Evolutionary conservation across 345 rosid genomes (phyloP), one percentile per base, ranked within the genome.

Genomic region (Crucihimalaya himalaica): DNA sequence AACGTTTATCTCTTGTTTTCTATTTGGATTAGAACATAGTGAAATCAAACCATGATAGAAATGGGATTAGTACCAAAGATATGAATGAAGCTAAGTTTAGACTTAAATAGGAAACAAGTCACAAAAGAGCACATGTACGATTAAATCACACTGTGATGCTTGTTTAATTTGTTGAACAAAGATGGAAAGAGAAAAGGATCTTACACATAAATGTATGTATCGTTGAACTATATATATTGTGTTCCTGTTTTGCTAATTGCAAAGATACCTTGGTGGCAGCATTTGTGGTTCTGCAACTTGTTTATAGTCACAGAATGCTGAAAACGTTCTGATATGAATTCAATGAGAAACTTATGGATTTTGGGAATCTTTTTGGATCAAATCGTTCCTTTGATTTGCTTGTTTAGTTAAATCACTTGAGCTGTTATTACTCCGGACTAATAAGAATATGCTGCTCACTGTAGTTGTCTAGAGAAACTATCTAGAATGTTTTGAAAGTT

Each of bases 241-340:
- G n/a, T 21, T 11, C 8, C 18, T 52, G 53, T 1, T 45, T 34
- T 57, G 12, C 50, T 51, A 10, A 51, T 66, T 50, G 47, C 9
- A 67, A 29, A 13, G 0, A 0, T 0, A 6, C 40, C 16, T 23
- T 66, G 6, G 27, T 37, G 47, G 35, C 37, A 32, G 10, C 37
- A 32, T 55, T 6, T 47, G 60, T 20, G 37, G n/a, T 52, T 66
- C 27, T 58, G 51, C 67, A 51, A 68, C 51, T 43, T 68, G 46
- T 27, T 19, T 19, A 5, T 60, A 28, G 19, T 58, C 62, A 2
- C 45, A 40, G 20, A 51, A 51, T 39, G 56, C 42, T 60, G 47
- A 15, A 12, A 23, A 31, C n/a, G 29, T 43, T 52, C 35, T 28
- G 73, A 15, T 40, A 47, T 57, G 63, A 21, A 25, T 51, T 21